A percentile compares a stretch with the other conserved stretches of the same genome.
Evolutionary conservation across 2,329 filamentous ascomycete species (phyloP).

Genomic region (Phyllachora maydis): DNA sequence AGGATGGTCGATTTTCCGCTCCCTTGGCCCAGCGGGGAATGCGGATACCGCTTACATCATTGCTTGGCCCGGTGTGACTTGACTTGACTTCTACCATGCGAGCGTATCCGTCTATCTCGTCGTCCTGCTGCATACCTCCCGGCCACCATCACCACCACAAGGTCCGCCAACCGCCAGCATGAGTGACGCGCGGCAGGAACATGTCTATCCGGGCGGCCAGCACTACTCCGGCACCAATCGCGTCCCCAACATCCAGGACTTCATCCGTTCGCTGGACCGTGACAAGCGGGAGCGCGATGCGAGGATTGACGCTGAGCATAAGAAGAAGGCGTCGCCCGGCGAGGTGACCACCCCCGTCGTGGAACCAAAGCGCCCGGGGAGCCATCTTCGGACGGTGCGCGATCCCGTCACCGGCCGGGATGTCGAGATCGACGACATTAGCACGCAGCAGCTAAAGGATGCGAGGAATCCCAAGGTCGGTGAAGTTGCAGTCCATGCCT

Average conservation of each 20-base stretch:
- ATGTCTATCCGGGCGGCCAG: conserved; percentile 27
- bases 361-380: conserved; percentile 8
- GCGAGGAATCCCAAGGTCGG: conserved; percentile 51
- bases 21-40: too few relatives aligned
- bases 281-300: conserved; percentile 62
- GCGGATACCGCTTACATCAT: too few relatives aligned
- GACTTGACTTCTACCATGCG: too few relatives aligned
- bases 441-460: conserved; percentile 36
- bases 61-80: too few relatives aligned
- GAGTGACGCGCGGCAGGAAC: too few relatives aligned
- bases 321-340: conserved; percentile 17
- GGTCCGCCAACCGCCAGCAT: too few relatives aligned
- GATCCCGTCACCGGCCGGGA: conserved; percentile 79
- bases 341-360: conserved; percentile 13
- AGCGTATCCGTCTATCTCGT: too few relatives aligned
- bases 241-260: conserved; percentile 72
- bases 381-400: conserved; percentile 49
- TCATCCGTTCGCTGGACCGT: conserved; percentile 56
- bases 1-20: too few relatives aligned
- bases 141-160: too few relatives aligned
- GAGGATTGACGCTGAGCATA: conserved; percentile 39
- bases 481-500: background rate
- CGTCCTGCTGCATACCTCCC: too few relatives aligned
- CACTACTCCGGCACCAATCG: conserved; percentile 72
- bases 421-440: conserved; percentile 62